A percentile compares a stretch with the other conserved stretches of the same genome.
These are phyloP conservation scores for Microsporum canis DNA, from an alignment of 2,329 filamentous ascomycete genomes.

Conservation along the genomic window DNA sequence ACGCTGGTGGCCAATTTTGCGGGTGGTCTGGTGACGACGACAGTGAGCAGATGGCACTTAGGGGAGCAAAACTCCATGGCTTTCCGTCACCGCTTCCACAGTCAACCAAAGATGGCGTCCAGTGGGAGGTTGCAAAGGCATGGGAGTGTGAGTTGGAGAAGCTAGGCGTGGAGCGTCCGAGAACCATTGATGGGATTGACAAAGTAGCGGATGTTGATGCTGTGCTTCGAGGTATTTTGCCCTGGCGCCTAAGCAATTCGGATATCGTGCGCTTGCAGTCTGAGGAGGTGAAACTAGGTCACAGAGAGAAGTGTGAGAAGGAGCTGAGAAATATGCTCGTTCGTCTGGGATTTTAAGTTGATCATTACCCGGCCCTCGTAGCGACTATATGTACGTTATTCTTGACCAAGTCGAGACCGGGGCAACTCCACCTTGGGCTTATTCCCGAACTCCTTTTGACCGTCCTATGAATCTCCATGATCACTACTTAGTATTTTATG, in stretches of 20 bases:
- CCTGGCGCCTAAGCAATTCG: slow-evolving; percentile 3
- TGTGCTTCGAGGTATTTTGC: slow-evolving; percentile 14
- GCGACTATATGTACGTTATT: no score
- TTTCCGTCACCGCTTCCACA: slow-evolving; percentile 17
- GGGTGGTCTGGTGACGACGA: slow-evolving; percentile 17
- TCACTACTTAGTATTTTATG: no score
- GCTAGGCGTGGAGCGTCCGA: slow-evolving; percentile 15
- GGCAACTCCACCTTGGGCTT: no score
- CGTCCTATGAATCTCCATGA: no score
- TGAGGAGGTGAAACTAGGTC: no score
- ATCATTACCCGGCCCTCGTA: no score
- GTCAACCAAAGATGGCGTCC: slow-evolving; percentile 13
- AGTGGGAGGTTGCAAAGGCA: slow-evolving; percentile 17
- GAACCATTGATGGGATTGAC: slow-evolving; percentile 19
- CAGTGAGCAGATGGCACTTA: slow-evolving; percentile 15
- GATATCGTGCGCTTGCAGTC: no score
- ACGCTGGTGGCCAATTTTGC: slow-evolving; percentile 17
- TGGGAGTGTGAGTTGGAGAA: slow-evolving; percentile 19
- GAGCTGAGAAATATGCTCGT: no score
- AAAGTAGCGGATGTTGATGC: slow-evolving; percentile 19
- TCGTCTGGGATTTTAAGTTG: no score
- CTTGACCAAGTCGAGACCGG: no score
- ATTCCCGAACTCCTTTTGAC: no score
- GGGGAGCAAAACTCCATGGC: slow-evolving; percentile 19
- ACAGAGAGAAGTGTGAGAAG: no score